Percentiles rank a stretch among this genome's conserved stretches.
phyloP scores from a whole-genome alignment of 2,329 filamentous ascomycete species.

The Aquanectria penicillioides region DNA sequence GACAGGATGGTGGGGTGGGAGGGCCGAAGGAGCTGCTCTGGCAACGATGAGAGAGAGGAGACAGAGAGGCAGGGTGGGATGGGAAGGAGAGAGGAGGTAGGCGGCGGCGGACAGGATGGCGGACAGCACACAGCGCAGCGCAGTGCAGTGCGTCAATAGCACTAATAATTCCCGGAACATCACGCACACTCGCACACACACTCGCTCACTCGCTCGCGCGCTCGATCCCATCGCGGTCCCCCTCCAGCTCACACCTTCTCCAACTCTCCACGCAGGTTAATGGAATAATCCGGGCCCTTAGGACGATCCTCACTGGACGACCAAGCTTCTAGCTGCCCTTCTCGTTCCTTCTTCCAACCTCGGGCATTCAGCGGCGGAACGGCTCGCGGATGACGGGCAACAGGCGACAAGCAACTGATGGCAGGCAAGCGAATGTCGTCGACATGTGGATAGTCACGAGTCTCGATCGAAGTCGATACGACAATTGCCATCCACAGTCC shows the following conservation, averaged over 20 bases:
- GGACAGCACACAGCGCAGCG: constrained; percentile 13
- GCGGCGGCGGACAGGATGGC: not conserved
- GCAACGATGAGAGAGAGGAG: no score
- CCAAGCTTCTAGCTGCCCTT: constrained; percentile 1
- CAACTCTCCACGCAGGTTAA: constrained; percentile 15
- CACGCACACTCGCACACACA: not conserved
- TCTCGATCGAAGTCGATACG: constrained; percentile 18
- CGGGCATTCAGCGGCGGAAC: constrained; percentile 21
- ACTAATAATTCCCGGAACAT: constrained; percentile 10
- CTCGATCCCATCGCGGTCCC: no score
- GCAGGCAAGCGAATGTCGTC: constrained; percentile 11
- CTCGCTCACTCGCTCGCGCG: no score
- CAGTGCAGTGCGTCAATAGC: not conserved
- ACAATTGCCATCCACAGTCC: constrained; percentile 5
- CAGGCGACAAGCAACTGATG: constrained; percentile 7
- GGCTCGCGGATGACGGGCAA: constrained; percentile 16
- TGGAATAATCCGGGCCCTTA: constrained; percentile 35
- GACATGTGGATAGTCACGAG: constrained; percentile 13
- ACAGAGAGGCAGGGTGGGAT: not conserved
- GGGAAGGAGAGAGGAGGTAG: not conserved
- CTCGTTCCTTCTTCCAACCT: constrained; percentile 17
- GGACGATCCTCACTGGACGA: constrained; percentile 34
- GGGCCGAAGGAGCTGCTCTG: constrained; percentile 25
- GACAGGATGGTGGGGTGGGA: constrained; percentile 33
- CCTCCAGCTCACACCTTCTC: constrained; percentile 5